Evolutionary conservation across 2,329 filamentous ascomycete genomes (phyloP).

Genomic region (Rutstroemia sp.): DNA sequence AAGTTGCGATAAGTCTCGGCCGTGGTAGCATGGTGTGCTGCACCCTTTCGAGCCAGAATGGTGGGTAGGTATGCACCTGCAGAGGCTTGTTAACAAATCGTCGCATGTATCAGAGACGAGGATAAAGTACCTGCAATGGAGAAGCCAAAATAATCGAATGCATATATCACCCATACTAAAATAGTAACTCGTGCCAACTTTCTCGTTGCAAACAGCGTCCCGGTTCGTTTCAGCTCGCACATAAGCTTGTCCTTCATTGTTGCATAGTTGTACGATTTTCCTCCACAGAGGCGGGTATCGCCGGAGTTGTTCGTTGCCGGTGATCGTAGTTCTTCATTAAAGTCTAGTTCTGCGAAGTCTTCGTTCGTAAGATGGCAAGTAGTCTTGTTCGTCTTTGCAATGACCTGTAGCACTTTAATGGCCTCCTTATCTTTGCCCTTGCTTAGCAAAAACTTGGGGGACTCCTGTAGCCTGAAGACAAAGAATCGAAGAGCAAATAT

Average conservation of each 20-base stretch:
- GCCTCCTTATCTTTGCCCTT: constrained; percentile 46
- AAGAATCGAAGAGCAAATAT: constrained; percentile 49
- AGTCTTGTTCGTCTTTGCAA: constrained; percentile 41
- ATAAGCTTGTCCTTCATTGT: background rate
- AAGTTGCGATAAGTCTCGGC: constrained; percentile 30
- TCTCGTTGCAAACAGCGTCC: constrained; percentile 36
- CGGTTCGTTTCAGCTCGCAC: constrained; percentile 35
- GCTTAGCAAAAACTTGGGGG: constrained; percentile 50
- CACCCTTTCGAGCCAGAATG: constrained; percentile 28
- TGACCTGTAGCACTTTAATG: constrained; percentile 45
- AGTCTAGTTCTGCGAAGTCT: background rate
- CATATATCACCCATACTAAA: constrained; percentile 42
- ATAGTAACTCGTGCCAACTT: constrained; percentile 38
- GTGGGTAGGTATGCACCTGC: constrained; percentile 35
- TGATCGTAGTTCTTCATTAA: background rate
- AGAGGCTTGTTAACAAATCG: constrained; percentile 1
- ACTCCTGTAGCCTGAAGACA: constrained; percentile 49
- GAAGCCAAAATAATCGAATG: constrained; percentile 43
- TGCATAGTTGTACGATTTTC: background rate
- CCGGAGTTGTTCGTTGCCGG: background rate
- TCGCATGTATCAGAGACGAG: constrained; percentile 15
- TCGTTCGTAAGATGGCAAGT: constrained; percentile 3
- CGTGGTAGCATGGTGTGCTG: constrained; percentile 17
- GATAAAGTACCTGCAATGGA: constrained; percentile 33
- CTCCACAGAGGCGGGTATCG: background rate